Evolutionary conservation across 106 monocot genomes (phyloP).

Genomic region (Platanthera zijinensis): DNA sequence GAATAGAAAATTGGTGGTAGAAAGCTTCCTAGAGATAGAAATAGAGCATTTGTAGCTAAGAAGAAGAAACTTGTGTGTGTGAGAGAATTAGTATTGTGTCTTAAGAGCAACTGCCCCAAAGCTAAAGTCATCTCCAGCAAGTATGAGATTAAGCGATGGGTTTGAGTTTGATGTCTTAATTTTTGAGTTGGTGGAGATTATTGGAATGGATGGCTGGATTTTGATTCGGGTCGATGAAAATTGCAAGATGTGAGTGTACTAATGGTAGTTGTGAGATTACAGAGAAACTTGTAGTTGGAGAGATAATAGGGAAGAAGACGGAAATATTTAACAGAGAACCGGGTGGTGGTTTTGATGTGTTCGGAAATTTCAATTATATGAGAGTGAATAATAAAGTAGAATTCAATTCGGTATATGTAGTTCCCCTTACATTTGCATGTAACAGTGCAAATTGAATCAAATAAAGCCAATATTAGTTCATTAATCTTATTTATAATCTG

Average conservation of each 20-base stretch:
- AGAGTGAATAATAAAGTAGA: background rate
- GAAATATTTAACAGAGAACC: background rate
- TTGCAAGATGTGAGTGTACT: background rate
- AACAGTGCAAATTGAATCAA: background rate
- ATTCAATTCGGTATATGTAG: background rate
- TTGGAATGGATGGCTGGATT: background rate
- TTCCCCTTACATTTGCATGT: background rate
- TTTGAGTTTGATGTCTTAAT: background rate
- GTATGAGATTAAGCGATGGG: no score
- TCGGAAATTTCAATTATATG: background rate
- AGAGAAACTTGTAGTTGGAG: background rate
- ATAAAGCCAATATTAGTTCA: background rate
- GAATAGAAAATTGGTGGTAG: background rate
- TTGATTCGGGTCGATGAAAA: background rate
- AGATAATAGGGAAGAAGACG: background rate
- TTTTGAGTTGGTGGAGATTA: background rate
- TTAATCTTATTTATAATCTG: background rate
- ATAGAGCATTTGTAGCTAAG: background rate
- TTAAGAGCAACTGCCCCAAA: background rate
- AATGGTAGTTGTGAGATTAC: background rate
- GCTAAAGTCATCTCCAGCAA: background rate
- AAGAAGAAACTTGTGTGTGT: background rate
- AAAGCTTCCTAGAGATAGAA: background rate
- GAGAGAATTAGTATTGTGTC: background rate
- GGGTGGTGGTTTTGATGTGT: background rate